A percentile compares a stretch with the other conserved stretches of the same genome.
Evolutionary conservation across 176 grass and related monocot species (phyloP).

Genomic region (Puya raimondii): DNA sequence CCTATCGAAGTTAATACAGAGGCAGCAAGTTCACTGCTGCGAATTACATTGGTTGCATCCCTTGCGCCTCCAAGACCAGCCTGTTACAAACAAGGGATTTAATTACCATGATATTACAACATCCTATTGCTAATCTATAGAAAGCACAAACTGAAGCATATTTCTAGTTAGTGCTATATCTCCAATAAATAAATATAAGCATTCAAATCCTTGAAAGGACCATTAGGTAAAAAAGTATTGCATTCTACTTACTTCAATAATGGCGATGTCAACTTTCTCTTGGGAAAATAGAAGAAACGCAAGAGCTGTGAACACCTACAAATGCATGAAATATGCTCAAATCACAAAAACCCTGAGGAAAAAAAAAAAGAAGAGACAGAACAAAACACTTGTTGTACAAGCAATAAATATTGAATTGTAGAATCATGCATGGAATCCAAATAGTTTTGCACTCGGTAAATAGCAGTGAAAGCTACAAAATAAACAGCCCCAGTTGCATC

Average conservation of each 20-base stretch:
- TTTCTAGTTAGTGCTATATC: too few species aligned
- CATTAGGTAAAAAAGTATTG: too few species aligned
- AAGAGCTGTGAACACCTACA: slow-evolving; percentile 83
- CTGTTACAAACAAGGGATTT: slow-evolving; percentile 21
- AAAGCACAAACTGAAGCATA: too few species aligned
- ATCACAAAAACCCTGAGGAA: neutral
- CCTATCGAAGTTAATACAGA: slow-evolving; percentile 84
- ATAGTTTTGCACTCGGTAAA: neutral
- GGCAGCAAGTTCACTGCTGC: slow-evolving; percentile 56
- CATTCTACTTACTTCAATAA: slow-evolving; percentile 42
- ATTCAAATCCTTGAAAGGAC: too few species aligned
- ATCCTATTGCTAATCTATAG: too few species aligned
- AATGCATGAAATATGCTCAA: neutral
- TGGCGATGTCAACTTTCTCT: slow-evolving; percentile 69
- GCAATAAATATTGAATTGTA: too few species aligned
- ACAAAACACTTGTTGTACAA: neutral
- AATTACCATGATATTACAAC: neutral
- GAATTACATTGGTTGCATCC: slow-evolving; percentile 92
- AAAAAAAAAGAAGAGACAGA: neutral
- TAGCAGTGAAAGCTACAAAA: neutral
- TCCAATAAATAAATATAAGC: too few species aligned
- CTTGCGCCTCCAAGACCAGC: slow-evolving; percentile 92
- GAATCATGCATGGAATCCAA: neutral
- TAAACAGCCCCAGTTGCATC: neutral
- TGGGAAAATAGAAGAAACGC: slow-evolving; percentile 66